Base-by-base conservation (phyloP, 305 asterid genomes). In the Fraxinus latifolia region DNA sequence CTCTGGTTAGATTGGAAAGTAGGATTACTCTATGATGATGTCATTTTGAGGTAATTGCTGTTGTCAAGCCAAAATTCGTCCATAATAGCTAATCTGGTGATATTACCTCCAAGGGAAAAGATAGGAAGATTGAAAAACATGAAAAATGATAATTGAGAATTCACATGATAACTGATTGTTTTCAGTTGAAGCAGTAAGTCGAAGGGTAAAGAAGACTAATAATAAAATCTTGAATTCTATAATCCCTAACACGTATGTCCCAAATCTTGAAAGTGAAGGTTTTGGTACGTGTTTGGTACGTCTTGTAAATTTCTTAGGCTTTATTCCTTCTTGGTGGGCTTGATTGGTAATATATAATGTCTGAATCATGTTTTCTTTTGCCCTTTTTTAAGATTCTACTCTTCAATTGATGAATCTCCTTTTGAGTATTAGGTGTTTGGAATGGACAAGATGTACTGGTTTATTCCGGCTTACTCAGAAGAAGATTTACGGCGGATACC, bases 401-500 rank as follows among this genome's bases (percentile, higher is more conserved):
- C 21, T 68, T 68, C 7, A 12, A 4, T 29, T 68, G 7, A 68
- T 68, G 21, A 0, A 11, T 68, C 75, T 68, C 11, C 17, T 25
- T 15, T 68, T 7, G 37, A 67, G 77, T 68, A 71, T 50, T 70
- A 91, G 95, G 95, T 91, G 74, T 91, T 91, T 85, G 93, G 95
- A 70, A 83, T 34, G 50, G 95, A 90, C 88, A 87, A 82, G 83
- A 72, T 75, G 23, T 89, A 91, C 70, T 91, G 93, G 95, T 85
- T 91, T 53, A 77, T 91, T 65, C 95, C 95, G 0, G 80, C 84
- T 71, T 91, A 90, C 86, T 85, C 92, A 4, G 92, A 89, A 74
- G 92, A 91, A 76, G 93, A 91, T 89, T 73, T 91, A 50, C 88
- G 90, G 67, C 79, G 95, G 82, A 90, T 87, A 36, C 95, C 93